These are phyloP conservation scores for rapeseed (Brassica napus) DNA, from an alignment of 345 rosid genomes.

Conservation along the genomic window Da-Ae NC_063448.1:55622501-55623000, in stretches of 20 bases:
- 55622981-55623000: constrained; percentile 74
- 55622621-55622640: neutral
- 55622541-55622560: constrained; percentile 1
- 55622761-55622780: neutral
- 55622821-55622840: neutral
- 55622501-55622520: neutral
- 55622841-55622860: neutral
- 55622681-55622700: neutral
- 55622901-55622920: constrained; percentile 85
- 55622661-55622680: neutral
- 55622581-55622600: constrained; percentile 9
- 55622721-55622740: neutral
- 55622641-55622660: constrained; percentile 16
- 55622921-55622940: constrained; percentile 85
- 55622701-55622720: neutral
- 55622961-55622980: constrained; percentile 59
- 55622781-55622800: neutral
- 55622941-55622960: constrained; percentile 59
- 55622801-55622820: neutral
- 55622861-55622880: neutral
- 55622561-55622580: constrained; percentile 11
- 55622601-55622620: neutral
- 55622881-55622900: constrained; percentile 14
- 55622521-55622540: constrained; percentile 14
- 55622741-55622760: neutral